Conservation (phyloP, 2,329 filamentous ascomycete genomes). For the Lanzia echinophila region DNA sequence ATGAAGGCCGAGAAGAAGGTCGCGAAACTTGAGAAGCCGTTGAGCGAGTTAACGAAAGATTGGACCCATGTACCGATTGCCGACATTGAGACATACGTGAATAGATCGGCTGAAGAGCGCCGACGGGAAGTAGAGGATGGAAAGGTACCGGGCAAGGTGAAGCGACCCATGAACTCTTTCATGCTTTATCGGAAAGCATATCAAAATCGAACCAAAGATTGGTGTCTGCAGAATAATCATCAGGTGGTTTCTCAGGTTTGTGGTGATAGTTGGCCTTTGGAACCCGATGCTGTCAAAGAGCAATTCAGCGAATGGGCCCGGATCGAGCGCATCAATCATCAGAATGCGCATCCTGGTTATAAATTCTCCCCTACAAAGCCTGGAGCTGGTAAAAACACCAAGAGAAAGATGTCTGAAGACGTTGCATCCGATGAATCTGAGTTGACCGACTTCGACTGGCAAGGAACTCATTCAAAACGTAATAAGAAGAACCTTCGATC, state of each 20-base stretch:
- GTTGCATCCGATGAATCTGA: conserved; percentile 37
- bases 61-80: conserved; percentile 55
- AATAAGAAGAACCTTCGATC: conserved; percentile 15
- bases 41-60: conserved; percentile 64
- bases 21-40: conserved; percentile 55
- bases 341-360: conserved; percentile 79
- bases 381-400: conserved; percentile 35
- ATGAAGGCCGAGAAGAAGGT: conserved; percentile 39
- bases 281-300: conserved; percentile 64
- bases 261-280: conserved; percentile 78
- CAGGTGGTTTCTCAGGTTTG: conserved; percentile 86
- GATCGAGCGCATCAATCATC: conserved; percentile 78
- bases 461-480: conserved; percentile 22
- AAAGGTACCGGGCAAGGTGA: conserved; percentile 68
- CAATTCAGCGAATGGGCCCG: conserved; percentile 74
- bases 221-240: conserved; percentile 82
- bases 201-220: conserved; percentile 76
- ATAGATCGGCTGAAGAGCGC: conserved; percentile 60
- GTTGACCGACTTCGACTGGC: conserved; percentile 41
- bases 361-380: conserved; percentile 86
- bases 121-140: conserved; percentile 60
- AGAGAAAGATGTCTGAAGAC: conserved; percentile 41
- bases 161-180: conserved; percentile 94
- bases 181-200: conserved; percentile 96
- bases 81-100: conserved; percentile 77